Base-by-base conservation (phyloP, 257 asterid genomes). In the Sherardia arvensis region DNA sequence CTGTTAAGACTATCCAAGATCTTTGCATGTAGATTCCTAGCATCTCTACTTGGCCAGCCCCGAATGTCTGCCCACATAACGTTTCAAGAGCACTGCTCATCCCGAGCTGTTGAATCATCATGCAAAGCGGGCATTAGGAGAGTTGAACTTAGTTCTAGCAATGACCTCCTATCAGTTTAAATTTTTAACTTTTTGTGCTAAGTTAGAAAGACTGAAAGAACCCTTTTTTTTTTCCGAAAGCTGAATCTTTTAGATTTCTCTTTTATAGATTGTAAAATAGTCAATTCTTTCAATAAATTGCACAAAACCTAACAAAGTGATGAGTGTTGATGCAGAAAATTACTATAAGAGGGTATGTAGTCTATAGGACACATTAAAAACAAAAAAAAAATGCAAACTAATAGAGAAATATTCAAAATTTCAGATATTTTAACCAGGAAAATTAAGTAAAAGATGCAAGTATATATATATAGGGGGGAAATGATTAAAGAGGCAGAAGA, bases 1-100 rank as follows among this genome's bases (percentile, higher is more conserved):
- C 81, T 4, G 72, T 78, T 0, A 93, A 90, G 38, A 93, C 84
- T 65, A 90, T 69, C 87, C 94, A 90, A 51, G 99, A 93, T 40
- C 97, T 72, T 75, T 93, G 99, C 87, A 87, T 80, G 81, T 93
- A 90, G 1, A 83, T 75, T 40, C 97, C 97, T 0, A 93, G 82
- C 86, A 90, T 79, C 7, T 79, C 83, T 27, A 81, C 58, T 55
- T 89, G 94, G 22, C 99, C 99, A 0, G 99, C 97, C 14, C 99
- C 99, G 33, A 78, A 92, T 23, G 99, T 97, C 63, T 92, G 97
- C 38, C 99, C 99, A 23, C 99, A 87, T 53, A 92, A 45, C 5
- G 99, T 92, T 78, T 92, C 97, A 9, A 92, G 78, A 23, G 99
- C 99, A 67, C 99, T 92, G 56, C 94, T 91, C 99, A 92, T 92